A percentile compares a stretch with the other conserved stretches of the same genome.
Evolutionary conservation across 176 grass and related monocot species (phyloP).

Genomic region (Saccharum spontaneum): DNA sequence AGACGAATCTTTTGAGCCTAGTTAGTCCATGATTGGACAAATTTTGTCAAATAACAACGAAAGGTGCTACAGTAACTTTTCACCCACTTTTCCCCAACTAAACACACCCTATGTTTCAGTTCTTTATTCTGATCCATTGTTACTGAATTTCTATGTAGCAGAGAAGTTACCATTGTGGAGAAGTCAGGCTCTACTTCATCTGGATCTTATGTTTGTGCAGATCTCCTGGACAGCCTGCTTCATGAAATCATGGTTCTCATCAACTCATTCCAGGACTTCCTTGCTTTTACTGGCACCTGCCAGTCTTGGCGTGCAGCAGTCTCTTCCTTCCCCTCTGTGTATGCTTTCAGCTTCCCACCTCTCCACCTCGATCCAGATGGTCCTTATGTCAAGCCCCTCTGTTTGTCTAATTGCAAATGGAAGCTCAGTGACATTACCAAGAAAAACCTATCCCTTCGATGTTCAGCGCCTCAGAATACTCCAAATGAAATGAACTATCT

Average conservation of each 20-base stretch:
- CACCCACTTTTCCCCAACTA: too few species aligned
- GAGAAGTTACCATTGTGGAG: conserved; percentile 1
- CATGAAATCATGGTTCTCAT: not conserved
- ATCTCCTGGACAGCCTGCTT: not conserved
- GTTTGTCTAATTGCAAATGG: too few species aligned
- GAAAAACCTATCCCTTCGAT: too few species aligned
- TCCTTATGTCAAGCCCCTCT: too few species aligned
- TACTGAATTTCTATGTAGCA: conserved; percentile 17
- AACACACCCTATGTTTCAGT: too few species aligned
- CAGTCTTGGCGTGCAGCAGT: conserved; percentile 39
- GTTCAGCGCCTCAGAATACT: too few species aligned
- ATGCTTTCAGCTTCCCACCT: not conserved
- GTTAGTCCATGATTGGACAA: too few species aligned
- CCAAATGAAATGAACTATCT: too few species aligned
- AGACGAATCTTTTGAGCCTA: too few species aligned
- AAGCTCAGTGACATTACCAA: too few species aligned
- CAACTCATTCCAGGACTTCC: conserved; percentile 12
- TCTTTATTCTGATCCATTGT: not conserved
- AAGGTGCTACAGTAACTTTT: too few species aligned
- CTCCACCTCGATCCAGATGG: conserved; percentile 15
- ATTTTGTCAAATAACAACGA: too few species aligned
- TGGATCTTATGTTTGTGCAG: not conserved
- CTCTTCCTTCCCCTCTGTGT: conserved; percentile 16
- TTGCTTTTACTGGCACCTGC: conserved; percentile 44
- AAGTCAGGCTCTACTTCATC: not conserved